Base-by-base conservation (phyloP, 2,329 filamentous ascomycete genomes). In the Fusarium pseudograminearum region DNA sequence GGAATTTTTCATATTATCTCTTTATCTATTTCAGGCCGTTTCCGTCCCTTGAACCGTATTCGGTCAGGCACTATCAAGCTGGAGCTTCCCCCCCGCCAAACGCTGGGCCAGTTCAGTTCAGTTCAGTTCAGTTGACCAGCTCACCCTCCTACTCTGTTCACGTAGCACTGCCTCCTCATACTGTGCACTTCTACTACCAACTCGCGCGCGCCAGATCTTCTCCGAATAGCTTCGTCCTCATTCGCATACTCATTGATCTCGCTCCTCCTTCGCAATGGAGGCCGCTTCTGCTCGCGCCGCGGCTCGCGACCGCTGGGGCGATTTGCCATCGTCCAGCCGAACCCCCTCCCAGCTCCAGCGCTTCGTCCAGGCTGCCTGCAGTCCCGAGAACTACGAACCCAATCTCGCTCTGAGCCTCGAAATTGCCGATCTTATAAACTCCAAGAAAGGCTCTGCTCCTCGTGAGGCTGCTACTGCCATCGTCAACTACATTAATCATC, bases 381-480 rank as follows among this genome's bases (percentile, higher is more conserved):
- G 96, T 76, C 93, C 96, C 53, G 93, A 97, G 80, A 98, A 98
- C 83, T 98, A 94, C 84, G 96, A 99, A 84, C 95, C 96, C 68
- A 98, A 99, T 78, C 91, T 99, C 57, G 96, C 94, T 61, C 85
- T 99, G 70, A 97, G 96, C 78, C 92, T 99, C 78, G 96, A 99
- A 86, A 97, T 99, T 76, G 86, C 94, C 76, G 96, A 99, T 83
- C 84, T 98, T 76, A 93, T 99, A 85, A 99, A 99, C 82, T 91
- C 91, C 77, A 99, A 98, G 85, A 98, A 98, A 84, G 95, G 95
- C 77, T 93, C 91, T 80, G 91, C 94, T 83, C 96, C 96, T 69
- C 93, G 96, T 77, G 96, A 99, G 86, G 94, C 95, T 50, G 95
- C 95, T 65, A 89, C 97, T 70, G 90, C 94, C 69, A 97, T 98